Base-by-base conservation (phyloP, 78 protist species). In the Carpediemonas membranifera region DNA sequence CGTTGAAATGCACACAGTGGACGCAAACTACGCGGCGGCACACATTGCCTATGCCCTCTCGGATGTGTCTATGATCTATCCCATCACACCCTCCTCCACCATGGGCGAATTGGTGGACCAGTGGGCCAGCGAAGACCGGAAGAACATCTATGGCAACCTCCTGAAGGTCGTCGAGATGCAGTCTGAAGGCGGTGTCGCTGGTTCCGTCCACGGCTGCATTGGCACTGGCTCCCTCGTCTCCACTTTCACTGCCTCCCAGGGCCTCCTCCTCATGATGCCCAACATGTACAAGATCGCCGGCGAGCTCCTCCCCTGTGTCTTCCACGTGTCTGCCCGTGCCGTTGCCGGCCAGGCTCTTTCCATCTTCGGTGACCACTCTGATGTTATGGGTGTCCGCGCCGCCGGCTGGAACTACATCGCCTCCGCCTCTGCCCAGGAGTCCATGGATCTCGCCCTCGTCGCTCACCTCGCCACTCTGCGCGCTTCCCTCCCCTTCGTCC, bases 321-420 rank as follows among this genome's bases (percentile, higher is more conserved):
- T 84, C 55, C 86, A 84, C 58, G 86, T 84, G 11, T 25, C 86
- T 9, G 83, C 86, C 1, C 62, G 89, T 34, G n/a, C 86, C 3
- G 41, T 84, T 11, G 76, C 86, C 13, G 68, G 74, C 2, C 86
- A 84, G 44, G 81, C 83, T 0, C 74, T 84, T 3, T 80, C 80
- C 39, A 84, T 84, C 72, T 84, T 84, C 65, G 78, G 78, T 44
- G 89, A 84, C 73, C 89, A 81, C 56, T 5, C 62, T 34, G 89
- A 84, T 65, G 82, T 84, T 16, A 78, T 78, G 78, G 89, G 85
- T 13, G 24, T 27, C 58, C 50, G 86, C 30, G n/a, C 27, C 2
- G 65, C 83, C 0, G 89, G 89, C 11, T 73, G n/a, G 25, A 56
- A 74, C 25, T 56, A 80, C 41, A 68, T 84, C 21, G 16, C 30